A percentile compares a stretch with the other conserved stretches of the same genome.
Evolutionary conservation across 2,329 filamentous ascomycete species (phyloP).

Genomic region (Mycocentrospora acerina): DNA sequence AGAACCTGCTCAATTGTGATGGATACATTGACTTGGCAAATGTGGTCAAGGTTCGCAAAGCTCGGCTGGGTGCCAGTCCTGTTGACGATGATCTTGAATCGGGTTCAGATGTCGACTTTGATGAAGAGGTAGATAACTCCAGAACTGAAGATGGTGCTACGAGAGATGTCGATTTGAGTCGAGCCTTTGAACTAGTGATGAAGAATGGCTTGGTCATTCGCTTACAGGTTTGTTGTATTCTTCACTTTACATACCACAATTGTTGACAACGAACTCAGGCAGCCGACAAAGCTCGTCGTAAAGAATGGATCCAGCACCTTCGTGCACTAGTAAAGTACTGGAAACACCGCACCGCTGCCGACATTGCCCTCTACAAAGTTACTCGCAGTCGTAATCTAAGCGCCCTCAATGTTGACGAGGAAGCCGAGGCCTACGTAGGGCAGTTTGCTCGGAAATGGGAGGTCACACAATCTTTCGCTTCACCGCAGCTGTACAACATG

Average conservation of each 20-base stretch:
- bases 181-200: constrained; percentile 63
- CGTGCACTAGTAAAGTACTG: constrained; percentile 62
- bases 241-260: constrained; percentile 6
- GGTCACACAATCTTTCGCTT: constrained; percentile 64
- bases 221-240: constrained; percentile 50
- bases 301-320: constrained; percentile 64
- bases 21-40: constrained; percentile 64
- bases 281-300: constrained; percentile 58
- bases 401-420: constrained; percentile 64
- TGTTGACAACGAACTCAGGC: constrained; percentile 31
- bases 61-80: constrained; percentile 53
- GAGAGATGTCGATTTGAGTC: constrained; percentile 56
- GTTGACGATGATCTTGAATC: constrained; percentile 54
- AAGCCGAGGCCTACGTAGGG: constrained; percentile 64
- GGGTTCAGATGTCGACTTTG: constrained; percentile 59
- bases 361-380: constrained; percentile 59
- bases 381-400: constrained; percentile 61
- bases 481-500: constrained; percentile 66
- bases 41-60: constrained; percentile 59
- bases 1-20: constrained; percentile 61
- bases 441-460: constrained; percentile 70
- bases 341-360: constrained; percentile 57
- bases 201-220: constrained; percentile 63
- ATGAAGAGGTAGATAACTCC: constrained; percentile 50
- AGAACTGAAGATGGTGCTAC: constrained; percentile 56